A percentile compares a stretch with the other conserved stretches of the same genome.
phyloP scores from a whole-genome alignment of 306 rosid genomes.

The Rosa multiflora region DNA sequence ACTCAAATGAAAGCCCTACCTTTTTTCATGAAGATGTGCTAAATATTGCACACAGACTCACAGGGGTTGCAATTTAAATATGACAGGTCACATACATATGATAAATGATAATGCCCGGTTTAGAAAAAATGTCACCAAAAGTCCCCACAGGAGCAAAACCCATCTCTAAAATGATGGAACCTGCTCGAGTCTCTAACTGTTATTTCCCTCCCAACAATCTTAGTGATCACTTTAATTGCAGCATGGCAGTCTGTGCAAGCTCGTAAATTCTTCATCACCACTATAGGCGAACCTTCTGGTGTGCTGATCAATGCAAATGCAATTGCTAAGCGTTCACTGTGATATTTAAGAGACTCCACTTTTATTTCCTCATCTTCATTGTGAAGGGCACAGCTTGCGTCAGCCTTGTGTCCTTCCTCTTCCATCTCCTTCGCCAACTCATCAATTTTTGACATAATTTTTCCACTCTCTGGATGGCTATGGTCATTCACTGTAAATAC shows the following conservation, averaged over 20 bases:
- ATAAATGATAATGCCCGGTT: not conserved
- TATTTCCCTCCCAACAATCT: constrained; percentile 54
- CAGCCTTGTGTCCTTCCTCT: constrained; percentile 72
- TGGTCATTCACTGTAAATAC: constrained; percentile 65
- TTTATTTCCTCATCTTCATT: constrained; percentile 62
- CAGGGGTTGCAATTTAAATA: not conserved
- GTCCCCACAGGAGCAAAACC: constrained; percentile 75
- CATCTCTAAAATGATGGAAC: constrained; percentile 75
- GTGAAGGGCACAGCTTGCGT: constrained; percentile 76
- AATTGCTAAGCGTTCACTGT: constrained; percentile 88
- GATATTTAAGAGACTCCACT: constrained; percentile 74
- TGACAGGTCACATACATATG: not conserved
- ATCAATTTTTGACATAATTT: constrained; percentile 62
- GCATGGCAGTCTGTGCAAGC: constrained; percentile 77
- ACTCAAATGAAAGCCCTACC: not conserved
- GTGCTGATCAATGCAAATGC: constrained; percentile 78
- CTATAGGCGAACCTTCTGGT: constrained; percentile 64
- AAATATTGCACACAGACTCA: not conserved
- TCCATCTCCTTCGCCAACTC: constrained; percentile 55
- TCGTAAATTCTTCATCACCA: constrained; percentile 86
- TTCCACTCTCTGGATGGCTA: constrained; percentile 57
- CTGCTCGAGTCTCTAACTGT: constrained; percentile 77
- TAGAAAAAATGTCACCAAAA: constrained; percentile 45
- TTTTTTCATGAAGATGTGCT: not conserved
- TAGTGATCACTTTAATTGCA: constrained; percentile 66